These are phyloP conservation scores for Pichia inconspicua DNA, from an alignment of 1,139 yeast genomes.

Conservation along the genomic window DNA sequence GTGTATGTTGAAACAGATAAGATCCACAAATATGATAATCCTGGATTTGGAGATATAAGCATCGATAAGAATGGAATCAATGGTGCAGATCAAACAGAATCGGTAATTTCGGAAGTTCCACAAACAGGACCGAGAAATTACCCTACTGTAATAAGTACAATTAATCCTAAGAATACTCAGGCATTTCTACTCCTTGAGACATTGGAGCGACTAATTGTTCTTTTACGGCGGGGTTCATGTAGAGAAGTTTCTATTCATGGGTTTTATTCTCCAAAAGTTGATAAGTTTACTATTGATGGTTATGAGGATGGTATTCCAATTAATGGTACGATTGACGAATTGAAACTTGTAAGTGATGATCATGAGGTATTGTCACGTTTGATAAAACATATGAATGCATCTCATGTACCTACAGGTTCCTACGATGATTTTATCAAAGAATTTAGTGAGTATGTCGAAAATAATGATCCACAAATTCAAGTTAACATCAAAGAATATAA, in stretches of 20 bases:
- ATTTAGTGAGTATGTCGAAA: slow-evolving; percentile 8
- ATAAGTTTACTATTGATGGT: neutral
- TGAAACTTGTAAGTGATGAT: slow-evolving; percentile 24
- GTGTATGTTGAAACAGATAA: neutral
- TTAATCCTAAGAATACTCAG: neutral
- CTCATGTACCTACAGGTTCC: slow-evolving; percentile 12
- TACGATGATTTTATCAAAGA: slow-evolving; percentile 15
- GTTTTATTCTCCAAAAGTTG: neutral
- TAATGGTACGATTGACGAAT: slow-evolving; percentile 57
- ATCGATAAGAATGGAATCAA: no score
- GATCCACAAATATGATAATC: neutral
- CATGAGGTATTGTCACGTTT: slow-evolving; percentile 19
- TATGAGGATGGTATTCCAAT: slow-evolving; percentile 28
- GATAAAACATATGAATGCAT: slow-evolving; percentile 16
- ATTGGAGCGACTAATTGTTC: slow-evolving; percentile 27
- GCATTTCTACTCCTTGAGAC: slow-evolving; percentile 12
- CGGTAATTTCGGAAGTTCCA: neutral
- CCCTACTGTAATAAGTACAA: neutral
- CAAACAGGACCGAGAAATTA: neutral
- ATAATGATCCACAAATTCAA: slow-evolving; percentile 16
- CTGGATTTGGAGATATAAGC: neutral
- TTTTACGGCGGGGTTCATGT: slow-evolving; percentile 45
- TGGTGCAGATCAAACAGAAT: neutral
- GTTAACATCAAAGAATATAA: slow-evolving; percentile 38
- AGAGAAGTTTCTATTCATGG: slow-evolving; percentile 56